Base-by-base conservation (phyloP, 1,284 basidiomycete species). In the Melampsora americana region DNA sequence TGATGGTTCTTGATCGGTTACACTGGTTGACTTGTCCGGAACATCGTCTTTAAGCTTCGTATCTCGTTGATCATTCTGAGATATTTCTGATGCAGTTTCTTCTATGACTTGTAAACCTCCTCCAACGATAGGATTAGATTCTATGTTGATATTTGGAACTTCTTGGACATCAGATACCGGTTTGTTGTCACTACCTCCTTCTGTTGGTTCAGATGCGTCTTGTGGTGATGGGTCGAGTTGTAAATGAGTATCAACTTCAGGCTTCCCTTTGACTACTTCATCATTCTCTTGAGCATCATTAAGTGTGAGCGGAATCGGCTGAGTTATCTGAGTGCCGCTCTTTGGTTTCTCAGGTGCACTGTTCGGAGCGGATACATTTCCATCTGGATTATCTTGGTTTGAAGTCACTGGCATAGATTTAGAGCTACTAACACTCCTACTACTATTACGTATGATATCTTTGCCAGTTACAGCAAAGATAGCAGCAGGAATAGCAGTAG, bases 401-500 rank as follows among this genome's bases (percentile, higher is more conserved):
- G 9, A 4, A 35, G 5, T 35, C 35, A 35, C 35, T 9, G 35
- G 35, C 50, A 26, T 5, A 53, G 7, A 5, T 53, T 18, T 53
- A 11, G 50, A 9, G 16, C 50, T 53, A 53, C 50, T 26, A 35
- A 16, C 59, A 65, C 11, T 61, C 32, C 20, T 35, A n/a, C 30
- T 70, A 48, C 20, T 26, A 26, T 23, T 11, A 26, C 42, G 39
- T 16, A 32, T 72, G 32, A 74, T 59, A 74, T 74, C 71, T 44
- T 74, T 74, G 1, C 71, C 71, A 1, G 71, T 74, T 23, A 74
- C 64, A 35, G 71, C 71, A 23, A 42, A 35, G 3, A 67, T 66
- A 20, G 71, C 71, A 44, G 71, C 71, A 28, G 71, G 71, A 16
- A 67, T 60, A 26, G 71, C 71, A 1, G 71, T 74, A 39, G 71